Conservation (phyloP, 768 basidiomycete species). For the Suillus americanus region DNA sequence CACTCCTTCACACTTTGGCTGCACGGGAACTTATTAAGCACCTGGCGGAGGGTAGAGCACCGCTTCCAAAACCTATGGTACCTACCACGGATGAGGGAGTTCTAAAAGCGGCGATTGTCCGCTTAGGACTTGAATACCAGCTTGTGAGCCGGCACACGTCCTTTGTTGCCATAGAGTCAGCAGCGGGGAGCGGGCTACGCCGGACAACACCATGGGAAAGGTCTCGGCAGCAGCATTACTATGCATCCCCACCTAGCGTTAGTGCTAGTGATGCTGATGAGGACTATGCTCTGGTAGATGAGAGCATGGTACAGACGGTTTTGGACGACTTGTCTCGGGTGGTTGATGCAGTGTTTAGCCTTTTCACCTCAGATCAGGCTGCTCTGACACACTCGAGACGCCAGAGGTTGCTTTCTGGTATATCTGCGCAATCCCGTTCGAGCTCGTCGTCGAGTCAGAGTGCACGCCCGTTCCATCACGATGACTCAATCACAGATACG, state of each 20-base stretch:
- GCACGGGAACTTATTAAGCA: conserved; percentile 55
- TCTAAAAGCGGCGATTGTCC: conserved; percentile 45
- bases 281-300: neutral
- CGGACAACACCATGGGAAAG: conserved; percentile 8
- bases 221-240: conserved; percentile 10
- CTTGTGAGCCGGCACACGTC: conserved; percentile 53
- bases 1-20: conserved; percentile 53
- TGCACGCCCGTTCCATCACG: conserved; percentile 16
- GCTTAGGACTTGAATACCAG: conserved; percentile 50
- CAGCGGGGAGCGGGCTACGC: conserved; percentile 9
- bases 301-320: conserved; percentile 14
- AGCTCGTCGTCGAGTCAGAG: conserved; percentile 8
- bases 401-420: conserved; percentile 13
- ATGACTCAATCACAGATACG: conserved; percentile 30
- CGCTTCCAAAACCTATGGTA: conserved; percentile 30
- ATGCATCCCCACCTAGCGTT: neutral
- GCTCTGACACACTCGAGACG: neutral
- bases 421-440: conserved; percentile 20
- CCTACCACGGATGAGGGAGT: conserved; percentile 31
- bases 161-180: conserved; percentile 50
- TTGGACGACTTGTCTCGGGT: conserved; percentile 15
- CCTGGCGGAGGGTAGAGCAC: conserved; percentile 35
- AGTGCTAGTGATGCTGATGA: neutral
- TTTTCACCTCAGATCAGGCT: neutral
- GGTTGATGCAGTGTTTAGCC: conserved; percentile 15